Base-by-base conservation (phyloP, 2,329 filamentous ascomycete genomes). In the Hypocrella siamensis region DNA sequence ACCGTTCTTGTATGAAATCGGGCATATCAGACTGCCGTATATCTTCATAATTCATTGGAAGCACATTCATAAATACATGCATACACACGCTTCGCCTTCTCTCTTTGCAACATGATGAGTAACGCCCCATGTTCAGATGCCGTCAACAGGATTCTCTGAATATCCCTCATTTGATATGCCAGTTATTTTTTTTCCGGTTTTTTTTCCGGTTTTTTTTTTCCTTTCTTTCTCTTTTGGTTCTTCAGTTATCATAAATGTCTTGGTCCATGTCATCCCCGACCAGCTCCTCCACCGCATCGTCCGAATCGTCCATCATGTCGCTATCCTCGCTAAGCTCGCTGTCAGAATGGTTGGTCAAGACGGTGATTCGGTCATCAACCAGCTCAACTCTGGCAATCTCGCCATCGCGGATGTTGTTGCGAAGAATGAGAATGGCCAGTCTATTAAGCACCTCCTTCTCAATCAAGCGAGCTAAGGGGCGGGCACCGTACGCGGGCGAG, bases 391-490 rank as follows among this genome's bases (percentile, higher is more conserved):
- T 65, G 1, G 90, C 90, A 2, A 56, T 60, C 60, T 98, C 90
- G 27, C 86, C 86, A 42, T 98, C 88, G 43, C 69, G 73, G 51
- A 98, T 77, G 33, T 71, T 75, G 40, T 84, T 84, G 40, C 85
- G 73, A 17, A 98, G 67, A 40, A 98, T 92, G 40, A 96, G 69
- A 26, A 98, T 81, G 2, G 90, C 90, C 40, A 98, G 63, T 31
- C 78, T 76, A 58, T 98, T 98, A 46, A 98, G 74, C 3, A 98
- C 84, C 56, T 98, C 90, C 59, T 90, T 90, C 63, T 98, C 90
- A 44, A 98, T 94, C 37, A 98, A 71, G 32, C 90, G 72, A 14
- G 79, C 75, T 16, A 98, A 62, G 22, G 90, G 90, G 35, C 90
- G 72, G 26, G 90, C 90, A 54, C 90, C 90, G 47, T 98, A 98